Evolutionary conservation across 108 stramenopile species (phyloP), one percentile per base, ranked within the genome.

Genomic region (Fragilaria crotonensis): DNA sequence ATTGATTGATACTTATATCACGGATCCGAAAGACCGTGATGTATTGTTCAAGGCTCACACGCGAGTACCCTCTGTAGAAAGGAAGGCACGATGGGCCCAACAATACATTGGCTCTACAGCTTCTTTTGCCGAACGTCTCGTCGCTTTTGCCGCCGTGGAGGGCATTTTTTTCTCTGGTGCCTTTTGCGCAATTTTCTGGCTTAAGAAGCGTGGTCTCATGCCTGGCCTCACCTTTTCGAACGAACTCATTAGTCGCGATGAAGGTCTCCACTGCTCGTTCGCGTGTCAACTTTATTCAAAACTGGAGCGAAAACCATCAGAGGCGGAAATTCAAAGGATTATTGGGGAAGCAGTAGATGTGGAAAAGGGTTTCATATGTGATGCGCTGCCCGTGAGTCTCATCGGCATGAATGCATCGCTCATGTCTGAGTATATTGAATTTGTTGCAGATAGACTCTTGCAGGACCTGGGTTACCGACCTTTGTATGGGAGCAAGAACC

Each of bases 241-340:
- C 62, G 95, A 96, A 67, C 76, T 96, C 23, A 96, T 96, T 45
- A 81, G 78, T 47, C 69, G 95, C 1, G 93, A 96, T 66, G 95
- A 96, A 66, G 95, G 92, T 5, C 72, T 96, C 32, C 95, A 96
- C 62, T 96, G 95, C 63, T 92, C 92, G 51, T 98, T 98, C 67
- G 98, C 96, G 5, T 96, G 95, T 70, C 79, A 94, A 33, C 61
- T 99, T n/a, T 99, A 97, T 74, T 70, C 74, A 48, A 98, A 98
- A 72, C 66, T 98, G 58, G 73, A 84, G 48, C 67, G 76, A 51
- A 94, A 95, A 73, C 36, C 78, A 28, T 56, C 78, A 7, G 76
- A 92, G 60, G 83, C 69, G 48, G 61, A 80, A 26, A 89, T 99
- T 27, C 69, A 80, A 31, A 63, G 67, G 29, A 73, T 99, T 52